A percentile compares a stretch with the other conserved stretches of the same genome.
Evolutionary conservation across 1,284 basidiomycete genomes (phyloP).

Genomic region (Naganishia sp.): DNA sequence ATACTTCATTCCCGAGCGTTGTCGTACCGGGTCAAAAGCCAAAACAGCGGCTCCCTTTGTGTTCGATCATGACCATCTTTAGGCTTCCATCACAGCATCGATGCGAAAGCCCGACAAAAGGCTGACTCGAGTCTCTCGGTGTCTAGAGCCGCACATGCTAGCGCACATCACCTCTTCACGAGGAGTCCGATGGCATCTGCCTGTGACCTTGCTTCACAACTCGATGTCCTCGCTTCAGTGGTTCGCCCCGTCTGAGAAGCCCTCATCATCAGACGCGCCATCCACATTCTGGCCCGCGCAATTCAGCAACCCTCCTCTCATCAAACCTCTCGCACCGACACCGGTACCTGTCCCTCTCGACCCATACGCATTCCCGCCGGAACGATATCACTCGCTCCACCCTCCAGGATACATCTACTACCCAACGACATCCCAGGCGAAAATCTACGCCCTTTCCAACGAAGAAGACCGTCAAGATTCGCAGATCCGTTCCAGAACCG

Average conservation of each 20-base stretch:
- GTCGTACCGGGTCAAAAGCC: no score
- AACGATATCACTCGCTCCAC: constrained; percentile 1
- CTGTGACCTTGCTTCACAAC: no score
- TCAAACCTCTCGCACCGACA: neutral
- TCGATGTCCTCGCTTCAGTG: neutral
- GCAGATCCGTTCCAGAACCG: constrained; percentile 1
- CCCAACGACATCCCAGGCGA: constrained; percentile 4
- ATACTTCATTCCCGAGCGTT: no score
- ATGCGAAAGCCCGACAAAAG: no score
- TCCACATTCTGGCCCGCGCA: constrained; percentile 12
- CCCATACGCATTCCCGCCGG: constrained; percentile 5
- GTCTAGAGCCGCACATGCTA: no score
- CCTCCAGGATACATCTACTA: constrained; percentile 16
- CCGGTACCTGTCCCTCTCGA: neutral
- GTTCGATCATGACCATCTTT: no score
- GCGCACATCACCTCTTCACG: no score
- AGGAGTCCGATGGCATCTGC: no score
- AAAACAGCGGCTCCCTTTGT: no score
- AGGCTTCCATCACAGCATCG: no score
- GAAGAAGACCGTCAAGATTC: constrained; percentile 1
- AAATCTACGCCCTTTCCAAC: constrained; percentile 10
- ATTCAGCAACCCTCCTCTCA: constrained; percentile 3
- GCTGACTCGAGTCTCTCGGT: no score
- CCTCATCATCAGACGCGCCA: neutral
- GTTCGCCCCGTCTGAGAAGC: neutral